Percentiles rank a stretch among this genome's conserved stretches.
Evolutionary conservation across 371 early-diverging fungal species (phyloP).

Genomic region (Choanephora cucurbitarum): DNA sequence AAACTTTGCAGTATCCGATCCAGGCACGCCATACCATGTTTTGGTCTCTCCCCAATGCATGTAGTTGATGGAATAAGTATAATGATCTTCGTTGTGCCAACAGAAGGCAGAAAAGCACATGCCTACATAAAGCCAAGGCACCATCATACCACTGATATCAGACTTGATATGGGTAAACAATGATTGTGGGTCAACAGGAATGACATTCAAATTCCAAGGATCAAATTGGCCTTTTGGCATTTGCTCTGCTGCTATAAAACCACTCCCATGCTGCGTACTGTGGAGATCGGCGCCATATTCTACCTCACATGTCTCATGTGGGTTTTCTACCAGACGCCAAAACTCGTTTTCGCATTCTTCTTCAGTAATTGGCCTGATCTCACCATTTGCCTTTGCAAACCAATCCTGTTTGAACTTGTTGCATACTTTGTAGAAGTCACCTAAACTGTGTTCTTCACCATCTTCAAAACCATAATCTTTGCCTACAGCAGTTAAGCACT

Average conservation of each 20-base stretch:
- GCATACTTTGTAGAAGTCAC: constrained; percentile 77
- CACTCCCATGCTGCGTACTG: constrained; percentile 81
- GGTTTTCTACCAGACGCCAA: constrained; percentile 88
- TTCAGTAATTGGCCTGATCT: constrained; percentile 63
- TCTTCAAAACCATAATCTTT: constrained; percentile 93
- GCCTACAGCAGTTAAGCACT: constrained; percentile 79
- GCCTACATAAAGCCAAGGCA: constrained; percentile 97
- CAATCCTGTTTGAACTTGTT: constrained; percentile 80
- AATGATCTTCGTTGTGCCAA: constrained; percentile 98
- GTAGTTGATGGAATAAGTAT: constrained; percentile 95
- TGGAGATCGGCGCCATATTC: constrained; percentile 97
- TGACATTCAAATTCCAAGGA: constrained; percentile 89
- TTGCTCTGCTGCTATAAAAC: constrained; percentile 23
- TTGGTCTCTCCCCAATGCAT: constrained; percentile 96
- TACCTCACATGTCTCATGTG: constrained; percentile 88
- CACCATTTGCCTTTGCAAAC: constrained; percentile 51
- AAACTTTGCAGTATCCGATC: constrained; percentile 76
- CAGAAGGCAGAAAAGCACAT: constrained; percentile 96
- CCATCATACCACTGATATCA: constrained; percentile 95
- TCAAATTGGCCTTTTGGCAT: constrained; percentile 45
- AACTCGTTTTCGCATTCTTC: constrained; percentile 91
- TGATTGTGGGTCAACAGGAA: constrained; percentile 79
- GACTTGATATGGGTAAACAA: constrained; percentile 86
- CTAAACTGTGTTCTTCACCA: constrained; percentile 77
- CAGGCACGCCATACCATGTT: constrained; percentile 98